Base-by-base conservation (phyloP, 768 basidiomycete genomes). In the Aureoboletus auriporus region DNA sequence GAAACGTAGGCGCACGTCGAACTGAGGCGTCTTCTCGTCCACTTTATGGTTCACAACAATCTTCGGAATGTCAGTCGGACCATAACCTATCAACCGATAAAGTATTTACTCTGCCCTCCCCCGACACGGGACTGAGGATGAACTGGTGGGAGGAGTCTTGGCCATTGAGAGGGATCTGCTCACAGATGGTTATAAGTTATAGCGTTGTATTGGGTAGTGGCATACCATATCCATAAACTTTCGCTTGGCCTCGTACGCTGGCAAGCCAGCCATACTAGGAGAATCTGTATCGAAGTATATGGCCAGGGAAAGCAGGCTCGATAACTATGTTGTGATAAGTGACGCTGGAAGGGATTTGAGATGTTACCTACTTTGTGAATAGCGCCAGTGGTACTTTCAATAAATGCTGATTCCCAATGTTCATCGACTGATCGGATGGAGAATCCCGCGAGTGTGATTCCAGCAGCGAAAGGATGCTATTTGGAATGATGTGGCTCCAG, bases 281-380 rank as follows among this genome's bases (percentile, higher is more conserved):
- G 89, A 80, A 63, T 99, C 94, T 0, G 96, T 97, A 64, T 99
- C 90, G 58, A 97, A 97, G 65, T 99, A 99, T 3, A 93, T 68
- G 1, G 93, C 88, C 44, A 99, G 73, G 5, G 89, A 95, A 64
- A 86, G 77, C 33, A 99, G 70, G 52, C 84, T 87, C 23, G 90
- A 89, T 31, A 99, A 74, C 91, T 94, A 55, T 7, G 42, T 39
- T 7, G 44, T 17, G 48, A 36, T 58, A 39, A 53, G 47, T 47
- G 39, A 42, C 29, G 27, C 6, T 27, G 29, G 7, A 44, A 34
- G 6, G 29, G 35, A 23, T 12, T 26, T 23, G 27, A 16, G 17
- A 46, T 0, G 20, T 16, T 43, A 48, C 63, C 42, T 58, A 86
- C 92, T 74, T 99, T 99, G 68, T 95, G 90, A 28, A 98, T 86